A percentile compares a stretch with the other conserved stretches of the same genome.
These are phyloP conservation scores for Elongisporangium undulatum DNA, from an alignment of 352 stramenopile species.

Conservation along the genomic window DNA sequence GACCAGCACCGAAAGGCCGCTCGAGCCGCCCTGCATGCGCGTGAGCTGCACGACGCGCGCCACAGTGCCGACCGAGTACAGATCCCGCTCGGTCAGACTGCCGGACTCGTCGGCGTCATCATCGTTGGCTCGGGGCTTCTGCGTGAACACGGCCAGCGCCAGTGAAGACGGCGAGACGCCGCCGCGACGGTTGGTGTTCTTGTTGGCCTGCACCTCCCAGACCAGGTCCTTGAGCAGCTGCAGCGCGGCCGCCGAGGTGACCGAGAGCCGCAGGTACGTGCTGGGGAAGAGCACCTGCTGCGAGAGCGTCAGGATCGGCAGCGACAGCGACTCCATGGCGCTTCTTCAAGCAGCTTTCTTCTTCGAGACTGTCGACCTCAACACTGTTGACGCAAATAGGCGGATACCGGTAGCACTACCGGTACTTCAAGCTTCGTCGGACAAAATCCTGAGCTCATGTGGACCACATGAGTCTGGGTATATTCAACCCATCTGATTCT, in stretches of 20 bases:
- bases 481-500: background rate
- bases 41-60: constrained; percentile 76
- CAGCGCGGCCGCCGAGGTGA: constrained; percentile 53
- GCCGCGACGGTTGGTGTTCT: constrained; percentile 21
- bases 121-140: constrained; percentile 16
- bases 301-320: constrained; percentile 66
- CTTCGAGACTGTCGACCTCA: constrained; percentile 9
- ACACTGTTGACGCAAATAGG: background rate
- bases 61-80: constrained; percentile 59
- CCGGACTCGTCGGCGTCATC: constrained; percentile 1
- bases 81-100: constrained; percentile 19
- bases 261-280: constrained; percentile 68
- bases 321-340: constrained; percentile 23
- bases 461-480: background rate
- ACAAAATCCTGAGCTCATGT: background rate
- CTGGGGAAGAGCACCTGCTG: constrained; percentile 72
- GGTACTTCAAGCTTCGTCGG: background rate
- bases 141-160: constrained; percentile 62
- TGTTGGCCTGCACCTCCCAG: constrained; percentile 62
- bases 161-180: constrained; percentile 28
- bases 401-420: background rate
- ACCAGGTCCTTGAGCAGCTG: constrained; percentile 77
- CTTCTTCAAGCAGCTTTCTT: constrained; percentile 6
- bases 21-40: constrained; percentile 41
- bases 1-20: constrained; percentile 62